Evolutionary conservation across 2,329 filamentous ascomycete species (phyloP).

Genomic region (Paraconiothyrium sp.): DNA sequence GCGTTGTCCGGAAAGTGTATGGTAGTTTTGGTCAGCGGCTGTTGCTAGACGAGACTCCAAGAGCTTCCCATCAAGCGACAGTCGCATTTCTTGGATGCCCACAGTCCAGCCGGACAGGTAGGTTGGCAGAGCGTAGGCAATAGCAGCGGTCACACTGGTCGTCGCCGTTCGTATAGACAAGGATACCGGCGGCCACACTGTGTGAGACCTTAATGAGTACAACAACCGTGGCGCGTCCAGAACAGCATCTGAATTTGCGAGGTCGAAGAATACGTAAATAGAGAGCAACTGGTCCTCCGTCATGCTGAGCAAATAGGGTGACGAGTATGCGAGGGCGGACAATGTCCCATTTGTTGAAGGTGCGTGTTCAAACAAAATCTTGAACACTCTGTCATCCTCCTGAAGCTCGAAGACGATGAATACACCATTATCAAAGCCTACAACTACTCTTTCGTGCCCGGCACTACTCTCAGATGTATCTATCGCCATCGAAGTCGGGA

Average conservation of each 20-base stretch:
- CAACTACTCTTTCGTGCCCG: conserved; percentile 43
- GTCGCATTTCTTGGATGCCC: conserved; percentile 87
- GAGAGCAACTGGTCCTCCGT: conserved; percentile 78
- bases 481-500: conserved; percentile 72
- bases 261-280: conserved; percentile 71
- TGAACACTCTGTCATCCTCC: conserved; percentile 56
- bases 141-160: conserved; percentile 76
- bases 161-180: conserved; percentile 79
- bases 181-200: conserved; percentile 78
- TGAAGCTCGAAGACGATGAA: conserved; percentile 71
- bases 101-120: conserved; percentile 84
- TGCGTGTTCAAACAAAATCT: conserved; percentile 66
- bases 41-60: conserved; percentile 61
- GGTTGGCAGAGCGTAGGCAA: conserved; percentile 85
- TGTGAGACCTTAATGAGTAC: conserved; percentile 82
- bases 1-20: conserved; percentile 47
- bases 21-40: conserved; percentile 60
- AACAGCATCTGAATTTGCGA: conserved; percentile 17
- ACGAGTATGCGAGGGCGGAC: conserved; percentile 74
- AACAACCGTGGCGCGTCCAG: conserved; percentile 67
- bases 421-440: conserved; percentile 60
- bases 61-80: conserved; percentile 62
- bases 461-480: conserved; percentile 54
- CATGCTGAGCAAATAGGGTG: conserved; percentile 82
- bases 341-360: conserved; percentile 72